Percentiles rank a stretch among this genome's conserved stretches.
phyloP scores from a whole-genome alignment of 1,284 basidiomycete species.

The Pholiota adiposa region DNA sequence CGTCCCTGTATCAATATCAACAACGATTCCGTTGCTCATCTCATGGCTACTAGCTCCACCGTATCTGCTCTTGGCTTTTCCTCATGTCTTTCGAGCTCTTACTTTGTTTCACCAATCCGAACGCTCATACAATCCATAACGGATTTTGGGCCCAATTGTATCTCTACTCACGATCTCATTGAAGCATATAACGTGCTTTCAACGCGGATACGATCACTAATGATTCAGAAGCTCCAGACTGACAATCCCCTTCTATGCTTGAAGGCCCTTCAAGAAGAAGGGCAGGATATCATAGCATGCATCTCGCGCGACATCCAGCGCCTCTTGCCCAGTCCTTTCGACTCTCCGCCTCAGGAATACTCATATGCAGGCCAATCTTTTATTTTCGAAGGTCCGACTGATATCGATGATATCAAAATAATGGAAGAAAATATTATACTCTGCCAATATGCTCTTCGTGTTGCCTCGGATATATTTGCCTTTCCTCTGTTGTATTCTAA shows the following conservation, averaged over 20 bases:
- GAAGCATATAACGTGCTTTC: slow-evolving; percentile 61
- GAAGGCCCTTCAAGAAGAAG: slow-evolving; percentile 31
- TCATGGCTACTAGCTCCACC: not conserved
- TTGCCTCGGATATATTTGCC: slow-evolving; percentile 50
- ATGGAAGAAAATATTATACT: slow-evolving; percentile 42
- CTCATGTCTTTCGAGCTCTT: not conserved
- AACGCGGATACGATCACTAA: slow-evolving; percentile 43
- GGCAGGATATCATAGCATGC: slow-evolving; percentile 38
- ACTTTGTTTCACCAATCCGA: slow-evolving; percentile 42
- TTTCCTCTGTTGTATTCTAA: slow-evolving; percentile 45
- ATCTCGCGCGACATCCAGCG: slow-evolving; percentile 53
- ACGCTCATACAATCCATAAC: slow-evolving; percentile 50
- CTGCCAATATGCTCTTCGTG: slow-evolving; percentile 54
- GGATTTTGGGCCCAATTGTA: slow-evolving; percentile 33
- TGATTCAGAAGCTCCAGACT: slow-evolving; percentile 31
- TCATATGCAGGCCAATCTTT: slow-evolving; percentile 11
- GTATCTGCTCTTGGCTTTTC: not conserved
- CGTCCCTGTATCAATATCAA: not conserved
- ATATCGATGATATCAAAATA: slow-evolving; percentile 41
- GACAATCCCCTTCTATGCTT: slow-evolving; percentile 37
- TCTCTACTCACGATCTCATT: slow-evolving; percentile 53
- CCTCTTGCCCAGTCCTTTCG: slow-evolving; percentile 42
- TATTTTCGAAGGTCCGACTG: slow-evolving; percentile 19
- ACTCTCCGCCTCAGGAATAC: slow-evolving; percentile 13
- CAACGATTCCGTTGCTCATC: too few relatives aligned